Conservation (phyloP, 306 rosid species). For the Pterocarpus santalinus region DNA sequence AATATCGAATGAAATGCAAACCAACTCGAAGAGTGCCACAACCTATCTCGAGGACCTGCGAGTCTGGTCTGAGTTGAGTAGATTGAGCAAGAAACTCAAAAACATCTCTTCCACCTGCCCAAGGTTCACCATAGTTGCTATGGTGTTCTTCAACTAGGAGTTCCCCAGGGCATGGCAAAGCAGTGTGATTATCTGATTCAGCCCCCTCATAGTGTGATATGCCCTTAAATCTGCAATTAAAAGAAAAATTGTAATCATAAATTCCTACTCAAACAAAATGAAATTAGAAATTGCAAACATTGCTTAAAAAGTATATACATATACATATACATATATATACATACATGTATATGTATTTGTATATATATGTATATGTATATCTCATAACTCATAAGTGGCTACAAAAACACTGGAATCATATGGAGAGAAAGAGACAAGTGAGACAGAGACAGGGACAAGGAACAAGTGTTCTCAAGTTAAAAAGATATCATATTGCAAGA, state of each 20-base stretch:
- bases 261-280: constrained; percentile 24
- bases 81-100: constrained; percentile 84
- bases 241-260: constrained; percentile 17
- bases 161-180: constrained; percentile 89
- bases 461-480: background rate
- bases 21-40: constrained; percentile 97
- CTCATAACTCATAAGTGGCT: background rate
- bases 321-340: no score
- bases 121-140: constrained; percentile 95
- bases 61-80: constrained; percentile 65
- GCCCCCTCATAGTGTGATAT: constrained; percentile 87
- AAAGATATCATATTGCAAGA: constrained; percentile 26
- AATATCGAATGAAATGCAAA: constrained; percentile 82
- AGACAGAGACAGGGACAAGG: constrained; percentile 1
- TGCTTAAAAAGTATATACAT: constrained; percentile 6
- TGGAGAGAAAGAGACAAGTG: background rate
- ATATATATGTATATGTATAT: no score
- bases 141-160: constrained; percentile 94
- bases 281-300: constrained; percentile 14
- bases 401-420: constrained; percentile 18
- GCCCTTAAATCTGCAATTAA: constrained; percentile 70
- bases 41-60: constrained; percentile 81
- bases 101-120: constrained; percentile 97
- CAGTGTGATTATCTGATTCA: constrained; percentile 69
- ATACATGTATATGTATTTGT: no score